A percentile compares a stretch with the other conserved stretches of the same genome.
phyloP scores from a whole-genome alignment of 2,329 filamentous ascomycete species.

The Fusarium sambucinum region DNA sequence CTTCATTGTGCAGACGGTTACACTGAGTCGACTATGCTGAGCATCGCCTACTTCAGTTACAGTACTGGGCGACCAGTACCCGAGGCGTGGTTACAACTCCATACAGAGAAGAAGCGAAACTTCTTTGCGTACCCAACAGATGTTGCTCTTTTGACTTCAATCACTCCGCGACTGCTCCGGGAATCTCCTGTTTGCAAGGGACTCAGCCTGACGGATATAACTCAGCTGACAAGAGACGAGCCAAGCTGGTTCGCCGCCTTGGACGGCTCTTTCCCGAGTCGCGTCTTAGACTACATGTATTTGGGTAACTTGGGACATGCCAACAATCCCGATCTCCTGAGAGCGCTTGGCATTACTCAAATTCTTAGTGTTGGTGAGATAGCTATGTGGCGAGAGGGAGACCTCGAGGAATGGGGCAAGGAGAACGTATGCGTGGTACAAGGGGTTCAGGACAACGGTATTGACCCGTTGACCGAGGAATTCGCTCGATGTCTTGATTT shows the following conservation, averaged over 20 bases:
- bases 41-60: constrained; percentile 93
- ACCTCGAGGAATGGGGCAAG: constrained; percentile 77
- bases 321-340: constrained; percentile 88
- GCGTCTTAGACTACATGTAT: constrained; percentile 94
- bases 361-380: constrained; percentile 94
- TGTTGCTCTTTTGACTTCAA: constrained; percentile 81
- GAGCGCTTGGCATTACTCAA: constrained; percentile 83
- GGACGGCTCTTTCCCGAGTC: constrained; percentile 91
- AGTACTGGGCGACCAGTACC: constrained; percentile 84
- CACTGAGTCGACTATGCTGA: constrained; percentile 91
- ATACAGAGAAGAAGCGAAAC: constrained; percentile 84
- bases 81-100: constrained; percentile 87
- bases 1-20: constrained; percentile 97
- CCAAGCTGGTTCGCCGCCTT: constrained; percentile 85
- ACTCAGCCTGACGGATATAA: constrained; percentile 66
- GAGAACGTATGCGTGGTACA: constrained; percentile 86
- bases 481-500: constrained; percentile 90
- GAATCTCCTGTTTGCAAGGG: constrained; percentile 71
- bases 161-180: constrained; percentile 79
- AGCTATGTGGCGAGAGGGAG: constrained; percentile 80
- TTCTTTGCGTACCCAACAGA: constrained; percentile 97
- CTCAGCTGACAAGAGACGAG: constrained; percentile 66
- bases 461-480: constrained; percentile 88
- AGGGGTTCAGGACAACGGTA: constrained; percentile 94
- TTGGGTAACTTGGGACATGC: constrained; percentile 93